A percentile compares a stretch with the other conserved stretches of the same genome.
Conservation (phyloP, 345 rosid species). For the Murraya koenigii region DNA sequence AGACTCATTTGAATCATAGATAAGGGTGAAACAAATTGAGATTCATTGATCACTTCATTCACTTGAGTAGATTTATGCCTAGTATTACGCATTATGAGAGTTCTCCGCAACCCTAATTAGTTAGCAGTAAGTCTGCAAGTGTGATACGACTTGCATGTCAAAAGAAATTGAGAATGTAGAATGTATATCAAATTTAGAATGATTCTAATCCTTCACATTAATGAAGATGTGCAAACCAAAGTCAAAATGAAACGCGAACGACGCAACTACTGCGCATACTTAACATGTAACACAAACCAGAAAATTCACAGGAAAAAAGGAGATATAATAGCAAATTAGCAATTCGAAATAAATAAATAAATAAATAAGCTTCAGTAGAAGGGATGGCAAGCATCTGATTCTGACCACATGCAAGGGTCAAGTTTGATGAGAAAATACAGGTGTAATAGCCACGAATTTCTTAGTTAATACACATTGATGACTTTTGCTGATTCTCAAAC, state of each 20-base stretch:
- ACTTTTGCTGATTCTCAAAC: conserved; percentile 8
- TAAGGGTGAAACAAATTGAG: not conserved
- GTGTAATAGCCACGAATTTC: conserved; percentile 14
- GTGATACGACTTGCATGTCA: no score
- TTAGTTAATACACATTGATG: conserved; percentile 8
- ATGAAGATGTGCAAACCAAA: not conserved
- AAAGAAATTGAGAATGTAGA: no score
- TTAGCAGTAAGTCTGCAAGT: not conserved
- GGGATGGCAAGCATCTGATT: not conserved
- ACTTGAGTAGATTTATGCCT: not conserved
- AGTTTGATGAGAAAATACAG: not conserved
- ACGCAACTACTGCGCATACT: no score
- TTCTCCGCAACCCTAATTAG: not conserved
- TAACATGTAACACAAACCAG: not conserved
- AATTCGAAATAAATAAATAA: no score
- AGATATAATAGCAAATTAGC: no score
- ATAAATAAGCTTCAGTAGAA: not conserved
- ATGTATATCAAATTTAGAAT: no score
- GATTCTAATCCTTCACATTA: not conserved
- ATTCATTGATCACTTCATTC: not conserved
- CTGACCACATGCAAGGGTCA: not conserved
- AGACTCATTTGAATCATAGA: not conserved
- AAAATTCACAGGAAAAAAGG: not conserved
- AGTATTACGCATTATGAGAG: no score
- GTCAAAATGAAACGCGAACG: no score